Base-by-base conservation (phyloP, 805 yeast species). In the Grigorovia humatica region DNA sequence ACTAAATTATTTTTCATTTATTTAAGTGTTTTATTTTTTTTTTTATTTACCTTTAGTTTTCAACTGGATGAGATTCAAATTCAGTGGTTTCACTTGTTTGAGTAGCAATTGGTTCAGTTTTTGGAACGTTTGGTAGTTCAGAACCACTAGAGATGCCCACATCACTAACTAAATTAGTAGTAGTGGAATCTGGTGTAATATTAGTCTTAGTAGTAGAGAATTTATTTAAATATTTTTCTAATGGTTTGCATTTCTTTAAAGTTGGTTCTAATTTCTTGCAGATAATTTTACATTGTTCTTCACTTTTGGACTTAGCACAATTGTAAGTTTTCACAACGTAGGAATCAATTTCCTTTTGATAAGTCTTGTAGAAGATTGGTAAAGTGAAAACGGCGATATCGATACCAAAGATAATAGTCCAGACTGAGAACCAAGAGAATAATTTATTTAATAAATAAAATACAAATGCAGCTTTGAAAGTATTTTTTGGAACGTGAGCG, bases 331-430 rank as follows among this genome's bases (percentile, higher is more conserved):
- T 69, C 49, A 74, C 75, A 44, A 81, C 76, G 45, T 79, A 76
- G 47, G 80, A 79, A 68, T 85, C 88, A 63, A 90, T 85, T 74
- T 86, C 83, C 63, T 76, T 76, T 76, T 88, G 82, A 78, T 85
- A 81, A 59, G 76, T 76, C 60, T 79, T 71, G 75, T 90, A 91
- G 55, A 84, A 63, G 30, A 77, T 79, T 53, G 98, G 98, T 46
- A 79, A 72, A 45, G 95, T 70, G 77, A 91, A 91, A 15, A 84
- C 76, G 19, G 74, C 64, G 48, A 86, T 68, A 48, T 82, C 81
- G 45, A 80, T 67, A 48, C 78, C 65, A 59, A 84, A 74, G 32
- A 81, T 61, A 59, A 89, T 69, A 30, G 84, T 74, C 79, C 83
- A 85, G 52, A 90, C 68, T 23, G 95, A 79, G 67, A 89, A 73